phyloP scores from a whole-genome alignment of 129 eudicot genomes.

The Centella asiatica region DNA sequence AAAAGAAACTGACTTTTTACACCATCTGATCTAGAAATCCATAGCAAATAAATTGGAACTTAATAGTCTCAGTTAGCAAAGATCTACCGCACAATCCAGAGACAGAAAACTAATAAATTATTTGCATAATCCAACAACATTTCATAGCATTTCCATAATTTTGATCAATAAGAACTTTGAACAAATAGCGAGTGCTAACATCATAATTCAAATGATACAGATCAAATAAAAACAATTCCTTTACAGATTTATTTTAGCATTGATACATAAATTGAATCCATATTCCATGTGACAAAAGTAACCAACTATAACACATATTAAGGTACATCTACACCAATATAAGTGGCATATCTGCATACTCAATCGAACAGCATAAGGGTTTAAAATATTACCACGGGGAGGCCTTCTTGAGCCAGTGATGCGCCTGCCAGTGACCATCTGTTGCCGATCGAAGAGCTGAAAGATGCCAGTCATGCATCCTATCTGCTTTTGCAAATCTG shows the following conservation, averaged over 20 bases:
- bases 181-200: not conserved
- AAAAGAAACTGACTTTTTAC: not conserved
- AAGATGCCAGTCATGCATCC: conserved; percentile 97
- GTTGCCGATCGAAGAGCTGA: conserved; percentile 76
- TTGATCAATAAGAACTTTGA: too few relatives aligned
- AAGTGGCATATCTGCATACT: not conserved
- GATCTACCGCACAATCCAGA: not conserved
- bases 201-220: not conserved
- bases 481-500: conserved; percentile 86
- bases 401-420: conserved; percentile 51
- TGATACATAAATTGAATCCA: not conserved
- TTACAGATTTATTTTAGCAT: not conserved
- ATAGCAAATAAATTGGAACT: not conserved
- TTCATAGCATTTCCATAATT: not conserved
- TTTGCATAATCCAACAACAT: not conserved
- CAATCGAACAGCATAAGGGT: conserved; percentile 1
- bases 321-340: not conserved
- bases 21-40: not conserved
- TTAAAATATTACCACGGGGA: conserved; percentile 50
- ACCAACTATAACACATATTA: not conserved
- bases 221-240: not conserved
- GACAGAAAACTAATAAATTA: not conserved
- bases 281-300: not conserved
- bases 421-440: conserved; percentile 60
- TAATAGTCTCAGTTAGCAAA: not conserved